Base-by-base conservation (phyloP, 805 yeast species). In the Candida adriatica region DNA sequence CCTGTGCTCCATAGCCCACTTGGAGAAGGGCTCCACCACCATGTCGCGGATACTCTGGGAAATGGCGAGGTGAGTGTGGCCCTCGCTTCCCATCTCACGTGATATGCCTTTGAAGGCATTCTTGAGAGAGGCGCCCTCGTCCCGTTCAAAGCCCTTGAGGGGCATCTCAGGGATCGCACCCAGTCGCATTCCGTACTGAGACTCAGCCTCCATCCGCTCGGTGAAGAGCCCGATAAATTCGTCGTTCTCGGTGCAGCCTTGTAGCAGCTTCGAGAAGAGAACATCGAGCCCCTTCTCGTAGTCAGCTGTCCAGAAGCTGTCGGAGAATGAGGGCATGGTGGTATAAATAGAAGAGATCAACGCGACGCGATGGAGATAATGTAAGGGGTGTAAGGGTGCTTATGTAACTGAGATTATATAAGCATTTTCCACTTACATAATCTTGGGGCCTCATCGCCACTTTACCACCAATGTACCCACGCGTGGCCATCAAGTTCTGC, bases 271-370 rank as follows among this genome's bases (percentile, higher is more conserved):
- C 15, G 58, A 62, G 43, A 75, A 78, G 7, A 78, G 58, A 3
- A 60, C 56, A 30, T 65, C 60, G 28, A 70, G 55, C 22, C 83
- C 78, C 56, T 68, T 58, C 10, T 64, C 58, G 48, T 77, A 75
- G 49, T 80, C 88, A 18, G 62, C 63, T 6, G 86, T 66, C 94
- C 94, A 82, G 58, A 82, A 82, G 45, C 77, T 73, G 44, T 79
- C 85, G 5, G 84, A 75, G 58, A 82, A 80, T 14, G 84, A 72
- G 7, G 73, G 57, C 65, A 61, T 61, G 16, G 18, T 26, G 14
- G 7, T 13, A 7, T 23, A 9, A n/a, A 8, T 19, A n/a, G 9
- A 9, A 15, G 30, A 15, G 24, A 14, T 13, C 13, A 6, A 11
- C 6, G 16, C 13, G 6, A 13, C 14, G 13, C 8, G 23, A 13